Evolutionary conservation across 768 basidiomycete genomes (phyloP), one percentile per base, ranked within the genome.

Genomic region (Lactarius psammicola): DNA sequence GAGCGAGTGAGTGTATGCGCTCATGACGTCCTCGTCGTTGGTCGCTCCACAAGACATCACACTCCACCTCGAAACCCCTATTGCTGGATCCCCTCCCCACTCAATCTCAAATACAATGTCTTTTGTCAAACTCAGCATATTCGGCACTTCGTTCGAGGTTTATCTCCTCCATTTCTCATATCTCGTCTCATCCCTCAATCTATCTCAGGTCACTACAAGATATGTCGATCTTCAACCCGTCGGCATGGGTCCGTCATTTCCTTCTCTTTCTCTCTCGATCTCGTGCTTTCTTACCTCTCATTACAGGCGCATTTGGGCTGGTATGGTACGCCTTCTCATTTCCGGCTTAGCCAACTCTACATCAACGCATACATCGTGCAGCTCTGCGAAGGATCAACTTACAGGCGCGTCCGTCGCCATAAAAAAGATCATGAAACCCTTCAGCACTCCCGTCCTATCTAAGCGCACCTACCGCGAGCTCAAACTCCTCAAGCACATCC

Each of bases 351-450:
- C 26, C 15, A n/a, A 26, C 23, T 28, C 20, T 20, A 63, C 5
- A 51, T 26, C 26, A 11, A 51, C 62, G 59, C 15, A 59, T 56
- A 42, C 49, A 58, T 38, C 46, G 42, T 65, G 46, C 71, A 96
- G 95, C 73, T 95, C 94, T 20, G 90, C 94, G 38, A 95, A 95
- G 77, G 92, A 96, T 76, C 95, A 98, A 77, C 85, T 98, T 62
- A 96, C 94, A 10, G 90, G 87, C 49, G 86, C 94, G 55, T 91
- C 93, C 20, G 95, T 96, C 64, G 97, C 97, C 73, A 95, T 99
- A 81, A 99, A 99, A 86, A 98, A 98, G 87, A 99, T 98, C 82
- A 98, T 98, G 96, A 99, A 99, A 78, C 97, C 97, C 8, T 99
- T 99, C 80, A 92, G 90, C 75, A 98, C 97, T 7, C 95, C 97